phyloP scores from a whole-genome alignment of 2,329 filamentous ascomycete species.

The Venturia effusa region DNA sequence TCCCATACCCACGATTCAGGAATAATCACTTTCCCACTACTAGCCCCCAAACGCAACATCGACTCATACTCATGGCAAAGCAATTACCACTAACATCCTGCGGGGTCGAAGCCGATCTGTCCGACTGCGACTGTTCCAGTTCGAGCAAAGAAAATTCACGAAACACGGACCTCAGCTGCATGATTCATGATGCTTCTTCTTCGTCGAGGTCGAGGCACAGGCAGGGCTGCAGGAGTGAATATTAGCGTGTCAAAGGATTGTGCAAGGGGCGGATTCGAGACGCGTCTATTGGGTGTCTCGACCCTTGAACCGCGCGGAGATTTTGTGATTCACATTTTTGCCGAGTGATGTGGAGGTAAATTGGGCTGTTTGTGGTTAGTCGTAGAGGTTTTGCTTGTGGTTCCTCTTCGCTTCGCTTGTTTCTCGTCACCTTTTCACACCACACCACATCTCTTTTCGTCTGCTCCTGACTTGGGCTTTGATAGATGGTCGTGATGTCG shows the following conservation, averaged over 20 bases:
- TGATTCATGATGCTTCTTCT: no score
- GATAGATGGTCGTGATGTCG: not conserved
- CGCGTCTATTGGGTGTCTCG: not conserved
- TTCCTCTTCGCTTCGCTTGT: not conserved
- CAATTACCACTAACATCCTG: not conserved
- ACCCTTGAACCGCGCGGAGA: not conserved
- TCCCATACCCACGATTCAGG: not conserved
- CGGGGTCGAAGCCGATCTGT: not conserved
- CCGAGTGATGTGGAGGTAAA: not conserved
- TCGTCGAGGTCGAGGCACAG: not conserved
- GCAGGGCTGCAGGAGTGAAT: not conserved
- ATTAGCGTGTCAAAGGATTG: not conserved
- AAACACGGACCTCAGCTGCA: no score
- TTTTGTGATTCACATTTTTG: not conserved
- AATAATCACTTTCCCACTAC: not conserved
- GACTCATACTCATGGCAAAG: not conserved
- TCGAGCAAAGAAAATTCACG: no score
- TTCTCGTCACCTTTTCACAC: not conserved
- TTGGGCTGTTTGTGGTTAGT: not conserved
- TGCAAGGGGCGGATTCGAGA: not conserved
- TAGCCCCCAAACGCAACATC: not conserved
- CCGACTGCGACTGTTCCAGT: no score
- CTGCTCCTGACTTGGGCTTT: not conserved
- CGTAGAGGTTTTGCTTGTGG: no score
- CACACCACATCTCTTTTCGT: not conserved